phyloP scores from a whole-genome alignment of 2,329 filamentous ascomycete genomes.

The Diaporthe ampelina region DNA sequence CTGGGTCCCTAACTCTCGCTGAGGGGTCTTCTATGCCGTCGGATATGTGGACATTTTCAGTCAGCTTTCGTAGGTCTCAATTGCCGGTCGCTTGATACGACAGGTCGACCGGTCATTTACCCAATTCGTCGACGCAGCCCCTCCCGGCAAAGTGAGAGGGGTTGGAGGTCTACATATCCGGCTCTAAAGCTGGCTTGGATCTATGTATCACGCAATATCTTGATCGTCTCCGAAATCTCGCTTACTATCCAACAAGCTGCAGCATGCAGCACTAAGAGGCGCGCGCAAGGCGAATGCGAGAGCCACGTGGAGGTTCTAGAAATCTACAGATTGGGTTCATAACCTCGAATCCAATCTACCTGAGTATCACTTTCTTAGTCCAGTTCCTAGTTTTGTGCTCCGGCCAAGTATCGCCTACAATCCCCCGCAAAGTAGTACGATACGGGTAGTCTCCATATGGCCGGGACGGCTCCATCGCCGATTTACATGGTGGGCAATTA shows the following conservation, averaged over 20 bases:
- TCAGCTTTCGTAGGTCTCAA: not conserved
- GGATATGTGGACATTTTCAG: not conserved
- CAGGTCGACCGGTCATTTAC: not conserved
- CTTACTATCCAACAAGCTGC: not conserved
- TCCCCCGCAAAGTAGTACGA: not conserved
- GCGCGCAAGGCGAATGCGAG: not conserved
- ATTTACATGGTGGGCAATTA: not conserved
- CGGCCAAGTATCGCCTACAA: not conserved
- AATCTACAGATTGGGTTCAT: not conserved
- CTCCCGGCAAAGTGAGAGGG: not conserved
- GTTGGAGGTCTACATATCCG: not conserved
- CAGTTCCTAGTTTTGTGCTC: not conserved
- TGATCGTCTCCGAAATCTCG: too few species aligned
- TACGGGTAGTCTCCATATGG: not conserved
- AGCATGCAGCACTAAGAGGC: too few species aligned
- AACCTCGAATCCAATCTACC: slow-evolving; percentile 7
- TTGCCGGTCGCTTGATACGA: not conserved
- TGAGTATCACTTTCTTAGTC: too few species aligned
- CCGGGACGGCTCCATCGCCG: not conserved
- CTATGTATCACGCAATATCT: not conserved
- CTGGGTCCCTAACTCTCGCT: not conserved
- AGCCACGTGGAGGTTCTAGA: not conserved
- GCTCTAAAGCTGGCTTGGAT: not conserved
- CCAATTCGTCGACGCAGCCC: not conserved
- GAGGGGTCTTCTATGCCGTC: not conserved